Percentiles rank a stretch among this genome's conserved stretches.
phyloP scores from a whole-genome alignment of 768 basidiomycete species.

The Pleurotus djamor region DNA sequence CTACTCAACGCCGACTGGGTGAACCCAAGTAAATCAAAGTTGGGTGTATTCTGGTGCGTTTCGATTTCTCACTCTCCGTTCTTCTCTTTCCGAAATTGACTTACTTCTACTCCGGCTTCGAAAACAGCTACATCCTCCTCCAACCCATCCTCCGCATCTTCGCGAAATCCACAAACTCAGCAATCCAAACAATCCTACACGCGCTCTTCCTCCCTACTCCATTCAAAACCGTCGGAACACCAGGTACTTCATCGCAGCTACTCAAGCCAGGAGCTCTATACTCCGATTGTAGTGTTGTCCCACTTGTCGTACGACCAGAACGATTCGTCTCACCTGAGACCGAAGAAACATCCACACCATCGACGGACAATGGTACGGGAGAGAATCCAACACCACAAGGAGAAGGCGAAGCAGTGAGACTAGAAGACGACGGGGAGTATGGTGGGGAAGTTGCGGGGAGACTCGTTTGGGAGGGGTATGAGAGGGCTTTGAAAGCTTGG shows the following conservation, averaged over 20 bases:
- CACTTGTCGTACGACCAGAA: constrained; percentile 32
- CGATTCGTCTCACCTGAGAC: constrained; percentile 1
- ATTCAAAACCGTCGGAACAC: constrained; percentile 46
- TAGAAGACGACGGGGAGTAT: constrained; percentile 65
- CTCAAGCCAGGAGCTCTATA: constrained; percentile 79
- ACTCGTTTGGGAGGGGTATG: constrained; percentile 77
- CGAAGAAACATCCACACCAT: constrained; percentile 15
- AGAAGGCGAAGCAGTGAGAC: constrained; percentile 23
- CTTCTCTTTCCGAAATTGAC: constrained; percentile 27
- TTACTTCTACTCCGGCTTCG: not conserved
- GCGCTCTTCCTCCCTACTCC: constrained; percentile 81
- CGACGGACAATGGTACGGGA: constrained; percentile 8
- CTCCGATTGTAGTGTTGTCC: constrained; percentile 69
- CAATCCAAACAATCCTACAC: constrained; percentile 79
- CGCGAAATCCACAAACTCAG: constrained; percentile 61
- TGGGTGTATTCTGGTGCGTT: constrained; percentile 52
- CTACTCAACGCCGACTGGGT: constrained; percentile 49
- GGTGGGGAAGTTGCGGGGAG: constrained; percentile 70
- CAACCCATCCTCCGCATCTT: constrained; percentile 68
- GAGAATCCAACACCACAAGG: constrained; percentile 22
- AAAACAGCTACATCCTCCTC: constrained; percentile 54
- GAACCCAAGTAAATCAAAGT: constrained; percentile 26
- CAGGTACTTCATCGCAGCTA: constrained; percentile 34
- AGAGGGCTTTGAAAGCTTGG: constrained; percentile 65
- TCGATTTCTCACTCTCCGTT: no score